Evolutionary conservation across 495 filamentous ascomycete species (phyloP).

Genomic region (Diplogelasinospora grovesii): DNA sequence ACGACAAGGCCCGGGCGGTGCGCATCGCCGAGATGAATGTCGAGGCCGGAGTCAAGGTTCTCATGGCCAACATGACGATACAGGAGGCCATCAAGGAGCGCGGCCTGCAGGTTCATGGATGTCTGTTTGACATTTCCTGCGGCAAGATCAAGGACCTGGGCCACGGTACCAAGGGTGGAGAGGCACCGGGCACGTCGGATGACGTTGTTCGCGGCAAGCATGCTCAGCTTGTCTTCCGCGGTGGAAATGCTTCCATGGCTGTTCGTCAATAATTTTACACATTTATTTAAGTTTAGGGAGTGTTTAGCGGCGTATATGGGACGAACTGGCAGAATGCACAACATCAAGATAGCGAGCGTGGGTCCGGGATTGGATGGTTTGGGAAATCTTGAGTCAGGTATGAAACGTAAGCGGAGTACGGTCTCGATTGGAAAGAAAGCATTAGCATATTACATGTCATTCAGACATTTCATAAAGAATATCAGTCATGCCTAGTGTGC

Average conservation of each 20-base stretch:
- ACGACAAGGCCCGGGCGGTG: constrained; percentile 41
- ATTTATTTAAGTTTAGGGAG: too few species aligned
- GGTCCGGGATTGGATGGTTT: too few species aligned
- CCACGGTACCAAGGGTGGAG: constrained; percentile 34
- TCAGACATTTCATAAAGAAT: too few species aligned
- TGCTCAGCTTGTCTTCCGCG: constrained; percentile 43
- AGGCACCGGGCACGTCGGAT: constrained; percentile 5
- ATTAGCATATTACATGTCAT: too few species aligned
- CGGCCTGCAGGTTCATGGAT: constrained; percentile 66
- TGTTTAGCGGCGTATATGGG: too few species aligned
- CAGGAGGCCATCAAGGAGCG: constrained; percentile 60
- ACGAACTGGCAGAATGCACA: too few species aligned
- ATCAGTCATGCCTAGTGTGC: too few species aligned
- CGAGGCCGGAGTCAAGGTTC: constrained; percentile 52
- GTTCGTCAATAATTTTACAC: too few species aligned
- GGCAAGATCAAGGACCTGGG: constrained; percentile 56
- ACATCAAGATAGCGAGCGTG: too few species aligned
- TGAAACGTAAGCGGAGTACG: too few species aligned
- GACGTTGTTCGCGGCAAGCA: constrained; percentile 42
- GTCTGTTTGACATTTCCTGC: constrained; percentile 58
- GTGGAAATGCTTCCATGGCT: constrained; percentile 26
- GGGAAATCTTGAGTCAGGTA: too few species aligned
- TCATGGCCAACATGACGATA: constrained; percentile 55
- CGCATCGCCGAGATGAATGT: constrained; percentile 66
- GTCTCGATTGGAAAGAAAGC: too few species aligned